Base-by-base conservation (phyloP, 495 filamentous ascomycete species). In the Podospora pseudocomata region DNA sequence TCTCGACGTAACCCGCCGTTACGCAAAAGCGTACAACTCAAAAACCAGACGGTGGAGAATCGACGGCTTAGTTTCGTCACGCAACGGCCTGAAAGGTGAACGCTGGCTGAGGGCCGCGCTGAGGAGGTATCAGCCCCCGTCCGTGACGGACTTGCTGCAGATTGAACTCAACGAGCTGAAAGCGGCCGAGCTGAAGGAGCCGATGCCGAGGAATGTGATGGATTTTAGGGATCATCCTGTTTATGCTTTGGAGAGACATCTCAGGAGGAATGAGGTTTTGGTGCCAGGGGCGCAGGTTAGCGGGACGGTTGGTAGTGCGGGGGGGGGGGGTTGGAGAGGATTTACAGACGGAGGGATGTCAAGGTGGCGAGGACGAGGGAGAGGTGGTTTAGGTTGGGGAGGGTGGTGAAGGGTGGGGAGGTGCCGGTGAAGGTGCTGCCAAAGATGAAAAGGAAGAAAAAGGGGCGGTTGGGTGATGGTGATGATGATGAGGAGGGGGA, bases 141-240 rank as follows among this genome's bases (percentile, higher is more conserved):
- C 79, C 3, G 66, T 62, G 26, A 81, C 86, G 57, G 90, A 93
- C 71, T 82, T 92, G 2, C 92, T 97, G 71, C 89, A 92, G 76
- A 85, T 95, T 27, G 95, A 99, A 74, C 83, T 90, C 32, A 88
- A 83, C 11, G 93, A 96, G 71, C 79, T 99, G 4, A 83, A 86
- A 0, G 83, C 85, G 6, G 86, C 85, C 67, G 89, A 92, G 66
- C 87, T 88, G 0, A 81, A 83, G 13, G 95, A 99, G 73, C 90
- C 91, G 4, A 93, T 99, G 88, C 95, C 95, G 5, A 86, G 88
- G 58, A 97, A 93, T 70, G 86, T 97, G 19, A 86, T 88, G 58
- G 94, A 98, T 73, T 96, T 97, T 79, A 97, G 96, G 75, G 88
- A 91, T 71, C 95, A 99, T 77, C 96, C 96, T 0, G 79, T 92